Conservation (phyloP, 2,329 filamentous ascomycete species). For the Penicillium corylophilum region DNA sequence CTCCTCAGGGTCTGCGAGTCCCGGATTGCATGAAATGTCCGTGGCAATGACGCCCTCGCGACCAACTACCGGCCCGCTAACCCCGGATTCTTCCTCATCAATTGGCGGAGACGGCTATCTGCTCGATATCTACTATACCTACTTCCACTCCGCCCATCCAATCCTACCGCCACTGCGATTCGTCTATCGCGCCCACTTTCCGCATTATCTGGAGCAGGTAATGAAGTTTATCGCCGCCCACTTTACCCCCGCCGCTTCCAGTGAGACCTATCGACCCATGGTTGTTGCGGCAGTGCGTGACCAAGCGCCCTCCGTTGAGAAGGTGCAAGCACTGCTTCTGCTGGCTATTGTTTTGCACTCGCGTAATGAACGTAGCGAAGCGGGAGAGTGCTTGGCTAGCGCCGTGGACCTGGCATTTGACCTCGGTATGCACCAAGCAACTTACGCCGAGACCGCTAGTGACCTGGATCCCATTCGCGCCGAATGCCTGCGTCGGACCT, state of each 20-base stretch:
- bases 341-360: conserved; percentile 77
- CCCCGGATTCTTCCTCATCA: conserved; percentile 38
- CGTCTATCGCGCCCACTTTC: conserved; percentile 38
- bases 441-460: conserved; percentile 65
- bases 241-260: conserved; percentile 49
- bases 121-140: conserved; percentile 56
- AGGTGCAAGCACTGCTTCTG: conserved; percentile 76
- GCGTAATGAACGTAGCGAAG: conserved; percentile 67
- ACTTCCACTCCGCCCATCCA: conserved; percentile 58
- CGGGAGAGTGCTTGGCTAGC: conserved; percentile 64
- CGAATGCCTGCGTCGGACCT: conserved; percentile 83
- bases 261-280: conserved; percentile 44
- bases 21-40: conserved; percentile 22
- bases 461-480: conserved; percentile 66
- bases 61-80: conserved; percentile 29
- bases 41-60: conserved; percentile 18
- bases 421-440: conserved; percentile 69
- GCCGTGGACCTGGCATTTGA: conserved; percentile 72
- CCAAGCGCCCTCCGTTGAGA: conserved; percentile 54
- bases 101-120: conserved; percentile 40
- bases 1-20: conserved; percentile 26
- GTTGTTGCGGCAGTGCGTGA: conserved; percentile 33
- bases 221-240: conserved; percentile 59
- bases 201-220: conserved; percentile 52
- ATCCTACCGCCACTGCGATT: conserved; percentile 53